Percentiles rank a stretch among this genome's conserved stretches.
Conservation (phyloP, 805 yeast genomes). For the Saccharomyces jurei region DNA sequence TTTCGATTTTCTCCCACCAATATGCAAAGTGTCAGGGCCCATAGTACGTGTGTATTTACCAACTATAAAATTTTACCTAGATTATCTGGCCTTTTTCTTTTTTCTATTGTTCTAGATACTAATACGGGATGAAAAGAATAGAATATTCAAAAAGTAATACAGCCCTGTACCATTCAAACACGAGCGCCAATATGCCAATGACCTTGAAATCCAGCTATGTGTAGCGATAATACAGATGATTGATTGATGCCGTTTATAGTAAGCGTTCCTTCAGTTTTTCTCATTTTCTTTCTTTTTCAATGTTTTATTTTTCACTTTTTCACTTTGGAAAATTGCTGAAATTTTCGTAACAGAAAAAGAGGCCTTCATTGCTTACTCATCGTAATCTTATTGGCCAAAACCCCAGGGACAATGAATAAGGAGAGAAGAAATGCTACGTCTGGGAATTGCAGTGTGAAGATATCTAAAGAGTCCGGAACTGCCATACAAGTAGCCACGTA, state of each 20-base stretch:
- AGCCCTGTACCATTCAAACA: not conserved
- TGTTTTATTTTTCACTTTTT: not conserved
- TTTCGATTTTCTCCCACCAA: conserved; percentile 86
- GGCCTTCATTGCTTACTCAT: not conserved
- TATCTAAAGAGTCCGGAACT: not conserved
- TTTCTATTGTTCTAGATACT: not conserved
- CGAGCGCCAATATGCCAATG: not conserved
- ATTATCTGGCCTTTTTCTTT: not conserved
- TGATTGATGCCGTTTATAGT: not conserved
- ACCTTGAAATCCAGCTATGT: not conserved
- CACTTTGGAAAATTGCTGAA: not conserved
- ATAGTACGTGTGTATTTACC: not conserved
- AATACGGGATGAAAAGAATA: not conserved
- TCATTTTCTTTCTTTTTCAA: not conserved
- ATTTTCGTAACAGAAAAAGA: not conserved
- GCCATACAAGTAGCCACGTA: not conserved
- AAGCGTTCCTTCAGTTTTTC: not conserved
- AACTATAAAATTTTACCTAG: not conserved
- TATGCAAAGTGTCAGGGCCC: conserved; percentile 25
- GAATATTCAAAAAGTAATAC: not conserved
- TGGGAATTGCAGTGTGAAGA: not conserved
- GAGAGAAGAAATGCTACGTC: not conserved
- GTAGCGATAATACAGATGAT: not conserved
- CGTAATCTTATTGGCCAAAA: not conserved
- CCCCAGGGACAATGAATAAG: not conserved